phyloP scores from a whole-genome alignment of 345 rosid species.

The Fremontodendron californicum region DNA sequence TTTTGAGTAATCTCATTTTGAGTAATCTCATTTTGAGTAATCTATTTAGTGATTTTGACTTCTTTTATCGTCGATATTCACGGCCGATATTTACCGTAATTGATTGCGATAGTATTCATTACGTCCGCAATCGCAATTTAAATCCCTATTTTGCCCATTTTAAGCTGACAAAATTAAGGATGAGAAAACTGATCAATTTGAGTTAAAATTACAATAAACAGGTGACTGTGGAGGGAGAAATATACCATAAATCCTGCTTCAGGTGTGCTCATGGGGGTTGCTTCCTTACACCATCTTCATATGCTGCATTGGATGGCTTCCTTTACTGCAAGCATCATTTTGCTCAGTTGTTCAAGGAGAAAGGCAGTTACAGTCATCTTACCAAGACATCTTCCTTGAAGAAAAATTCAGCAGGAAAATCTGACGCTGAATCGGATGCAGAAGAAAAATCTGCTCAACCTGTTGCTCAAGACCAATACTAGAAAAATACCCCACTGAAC shows the following conservation, averaged over 20 bases:
- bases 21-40: too few relatives aligned
- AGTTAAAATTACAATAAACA: conserved; percentile 15
- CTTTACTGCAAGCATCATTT: conserved; percentile 88
- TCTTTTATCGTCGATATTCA: too few relatives aligned
- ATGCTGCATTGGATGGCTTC: conserved; percentile 79
- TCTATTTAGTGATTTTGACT: too few relatives aligned
- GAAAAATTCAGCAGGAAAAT: background rate
- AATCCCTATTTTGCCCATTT: too few relatives aligned
- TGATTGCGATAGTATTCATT: too few relatives aligned
- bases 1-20: too few relatives aligned
- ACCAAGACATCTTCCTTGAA: background rate
- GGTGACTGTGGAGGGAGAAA: conserved; percentile 86
- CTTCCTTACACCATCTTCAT: conserved; percentile 65
- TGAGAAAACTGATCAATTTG: background rate
- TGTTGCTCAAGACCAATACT: background rate
- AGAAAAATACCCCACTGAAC: background rate
- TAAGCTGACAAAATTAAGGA: too few relatives aligned
- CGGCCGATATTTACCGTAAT: too few relatives aligned
- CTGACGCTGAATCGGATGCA: background rate
- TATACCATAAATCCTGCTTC: conserved; percentile 86
- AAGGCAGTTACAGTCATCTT: conserved; percentile 28
- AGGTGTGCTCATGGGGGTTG: conserved; percentile 81
- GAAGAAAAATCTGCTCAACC: background rate
- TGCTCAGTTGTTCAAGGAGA: conserved; percentile 79
- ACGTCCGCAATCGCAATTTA: too few relatives aligned